Percentiles rank a stretch among this genome's conserved stretches.
These are phyloP conservation scores for Monosporozyma servazzii DNA, from an alignment of 805 yeast genomes.

Conservation along the genomic window DNA sequence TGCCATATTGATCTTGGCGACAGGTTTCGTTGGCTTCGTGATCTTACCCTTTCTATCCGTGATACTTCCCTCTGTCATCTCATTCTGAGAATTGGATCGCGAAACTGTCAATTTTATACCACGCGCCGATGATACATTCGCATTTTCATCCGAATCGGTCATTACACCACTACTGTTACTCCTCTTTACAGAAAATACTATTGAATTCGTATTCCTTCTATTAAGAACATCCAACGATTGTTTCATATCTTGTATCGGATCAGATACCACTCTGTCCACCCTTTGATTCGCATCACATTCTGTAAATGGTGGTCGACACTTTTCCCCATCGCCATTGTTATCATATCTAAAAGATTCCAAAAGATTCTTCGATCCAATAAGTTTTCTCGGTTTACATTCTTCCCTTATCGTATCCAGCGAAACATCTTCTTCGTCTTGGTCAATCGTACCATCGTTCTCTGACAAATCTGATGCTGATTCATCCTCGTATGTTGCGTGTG, in stretches of 20 bases:
- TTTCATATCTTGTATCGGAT: background rate
- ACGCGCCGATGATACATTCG: background rate
- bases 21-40: background rate
- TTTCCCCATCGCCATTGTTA: background rate
- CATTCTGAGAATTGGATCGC: background rate
- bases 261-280: background rate
- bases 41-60: background rate
- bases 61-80: too few species aligned
- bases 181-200: background rate
- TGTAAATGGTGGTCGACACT: background rate
- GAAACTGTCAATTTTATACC: background rate
- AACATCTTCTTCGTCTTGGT: background rate
- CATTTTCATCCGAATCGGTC: background rate
- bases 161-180: background rate
- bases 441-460: background rate
- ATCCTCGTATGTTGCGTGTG: background rate
- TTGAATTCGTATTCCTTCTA: background rate
- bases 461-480: background rate
- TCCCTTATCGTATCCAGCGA: background rate
- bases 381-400: background rate
- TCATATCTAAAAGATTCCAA: background rate
- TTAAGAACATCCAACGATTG: background rate
- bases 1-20: too few species aligned
- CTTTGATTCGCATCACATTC: background rate
- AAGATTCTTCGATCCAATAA: background rate